These are phyloP conservation scores for Ceratobasidium sp. DNA, from an alignment of 1,284 basidiomycete species.

Conservation along the genomic window DNA sequence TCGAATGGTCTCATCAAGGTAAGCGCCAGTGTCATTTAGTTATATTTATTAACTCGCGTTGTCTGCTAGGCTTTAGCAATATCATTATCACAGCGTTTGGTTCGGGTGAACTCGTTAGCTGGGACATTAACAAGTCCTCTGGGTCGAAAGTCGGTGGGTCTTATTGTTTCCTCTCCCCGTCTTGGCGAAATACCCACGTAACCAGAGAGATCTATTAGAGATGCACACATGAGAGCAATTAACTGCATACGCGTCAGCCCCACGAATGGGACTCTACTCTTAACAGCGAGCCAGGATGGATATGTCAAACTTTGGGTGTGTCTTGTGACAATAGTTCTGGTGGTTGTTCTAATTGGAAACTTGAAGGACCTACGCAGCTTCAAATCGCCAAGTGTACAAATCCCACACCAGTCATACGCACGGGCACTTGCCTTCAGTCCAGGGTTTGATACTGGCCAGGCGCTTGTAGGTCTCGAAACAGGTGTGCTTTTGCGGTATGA, in stretches of 20 bases:
- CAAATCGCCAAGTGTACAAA: conserved; percentile 75
- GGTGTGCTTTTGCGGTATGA: conserved; percentile 80
- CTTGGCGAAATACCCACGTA: conserved; percentile 57
- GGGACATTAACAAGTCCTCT: conserved; percentile 78
- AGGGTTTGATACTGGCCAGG: conserved; percentile 72
- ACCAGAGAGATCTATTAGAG: conserved; percentile 68
- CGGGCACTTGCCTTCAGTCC: conserved; percentile 80
- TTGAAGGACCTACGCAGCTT: conserved; percentile 82
- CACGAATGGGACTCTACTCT: conserved; percentile 74
- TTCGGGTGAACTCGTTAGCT: conserved; percentile 87
- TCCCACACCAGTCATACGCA: conserved; percentile 76
- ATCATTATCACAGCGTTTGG: conserved; percentile 87
- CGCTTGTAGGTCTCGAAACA: conserved; percentile 83
- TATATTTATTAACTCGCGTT: not conserved
- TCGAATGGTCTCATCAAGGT: conserved; percentile 86
- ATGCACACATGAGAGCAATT: conserved; percentile 82
- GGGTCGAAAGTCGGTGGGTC: conserved; percentile 78
- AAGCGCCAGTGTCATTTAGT: conserved; percentile 53
- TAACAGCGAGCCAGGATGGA: conserved; percentile 84
- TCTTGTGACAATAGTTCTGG: conserved; percentile 25
- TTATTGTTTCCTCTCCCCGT: not conserved
- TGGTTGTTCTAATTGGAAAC: not conserved
- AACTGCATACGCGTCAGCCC: conserved; percentile 76
- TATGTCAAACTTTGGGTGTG: conserved; percentile 85
- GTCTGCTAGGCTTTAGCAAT: conserved; percentile 71